Evolutionary conservation across 352 stramenopile species (phyloP).

Genomic region (Pythium grandisporangium): DNA sequence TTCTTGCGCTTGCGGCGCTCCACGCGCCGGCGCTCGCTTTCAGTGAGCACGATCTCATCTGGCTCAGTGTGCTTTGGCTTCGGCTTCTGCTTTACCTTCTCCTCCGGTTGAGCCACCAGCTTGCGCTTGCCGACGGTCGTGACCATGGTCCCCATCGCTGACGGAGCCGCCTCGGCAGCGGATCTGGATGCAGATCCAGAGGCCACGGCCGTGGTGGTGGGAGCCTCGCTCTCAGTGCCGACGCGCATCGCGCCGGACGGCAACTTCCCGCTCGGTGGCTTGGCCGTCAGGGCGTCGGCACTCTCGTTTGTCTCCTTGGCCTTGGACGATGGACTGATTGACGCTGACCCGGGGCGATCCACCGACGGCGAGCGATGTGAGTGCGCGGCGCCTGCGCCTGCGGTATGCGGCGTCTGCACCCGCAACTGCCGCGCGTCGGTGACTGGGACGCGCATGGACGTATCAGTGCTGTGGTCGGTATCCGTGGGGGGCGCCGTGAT

Average conservation of each 20-base stretch:
- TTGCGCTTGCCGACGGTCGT: background rate
- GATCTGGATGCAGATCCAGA: too few relatives aligned
- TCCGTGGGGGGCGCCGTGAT: background rate
- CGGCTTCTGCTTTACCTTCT: background rate
- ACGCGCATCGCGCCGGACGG: background rate
- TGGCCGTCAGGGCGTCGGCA: slow-evolving; percentile 1
- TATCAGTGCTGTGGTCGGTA: background rate
- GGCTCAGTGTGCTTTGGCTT: slow-evolving; percentile 29
- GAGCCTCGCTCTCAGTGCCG: background rate
- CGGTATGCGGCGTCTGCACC: slow-evolving; percentile 1
- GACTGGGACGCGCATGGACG: background rate
- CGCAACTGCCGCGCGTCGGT: slow-evolving; percentile 1
- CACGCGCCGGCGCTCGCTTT: slow-evolving; percentile 47
- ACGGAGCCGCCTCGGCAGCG: too few relatives aligned
- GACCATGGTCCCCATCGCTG: background rate
- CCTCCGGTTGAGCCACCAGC: background rate
- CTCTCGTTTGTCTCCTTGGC: slow-evolving; percentile 6
- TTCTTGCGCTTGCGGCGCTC: slow-evolving; percentile 60
- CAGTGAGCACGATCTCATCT: slow-evolving; percentile 23
- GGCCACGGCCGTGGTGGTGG: background rate
- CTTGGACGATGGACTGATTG: slow-evolving; percentile 18
- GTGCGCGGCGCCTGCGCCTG: background rate
- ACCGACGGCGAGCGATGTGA: slow-evolving; percentile 4
- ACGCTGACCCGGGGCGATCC: slow-evolving; percentile 5
- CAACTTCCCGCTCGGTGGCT: slow-evolving; percentile 6